Conservation (phyloP, 2,329 filamentous ascomycete genomes). For the Fusarium ramigenum region DNA sequence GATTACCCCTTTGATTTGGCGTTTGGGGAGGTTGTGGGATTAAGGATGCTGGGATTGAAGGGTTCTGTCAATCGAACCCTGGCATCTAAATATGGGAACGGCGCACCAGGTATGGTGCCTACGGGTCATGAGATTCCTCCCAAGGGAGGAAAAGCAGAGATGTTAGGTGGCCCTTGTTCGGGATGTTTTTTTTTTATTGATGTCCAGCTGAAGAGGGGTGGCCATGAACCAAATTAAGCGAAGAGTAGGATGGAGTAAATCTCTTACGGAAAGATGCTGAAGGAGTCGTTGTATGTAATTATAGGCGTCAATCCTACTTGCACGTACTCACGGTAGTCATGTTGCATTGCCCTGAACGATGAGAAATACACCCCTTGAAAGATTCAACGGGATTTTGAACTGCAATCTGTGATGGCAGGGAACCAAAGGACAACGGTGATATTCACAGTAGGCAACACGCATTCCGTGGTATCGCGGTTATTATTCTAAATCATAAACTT, state of each 20-base stretch:
- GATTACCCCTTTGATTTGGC: slow-evolving; percentile 35
- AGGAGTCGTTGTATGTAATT: slow-evolving; percentile 38
- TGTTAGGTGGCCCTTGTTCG: neutral
- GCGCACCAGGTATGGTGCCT: slow-evolving; percentile 24
- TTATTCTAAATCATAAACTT: slow-evolving; percentile 9
- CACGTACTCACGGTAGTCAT: slow-evolving; percentile 23
- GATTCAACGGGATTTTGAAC: neutral
- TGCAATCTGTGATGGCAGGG: neutral
- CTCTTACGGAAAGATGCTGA: neutral
- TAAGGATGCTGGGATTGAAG: slow-evolving; percentile 19
- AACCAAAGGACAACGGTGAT: neutral
- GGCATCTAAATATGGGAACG: slow-evolving; percentile 14
- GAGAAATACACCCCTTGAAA: slow-evolving; percentile 24
- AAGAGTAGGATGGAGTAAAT: slow-evolving; percentile 9
- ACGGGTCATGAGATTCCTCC: slow-evolving; percentile 9
- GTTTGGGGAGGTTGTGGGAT: slow-evolving; percentile 38
- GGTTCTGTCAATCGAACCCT: slow-evolving; percentile 7
- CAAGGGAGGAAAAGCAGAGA: slow-evolving; percentile 12
- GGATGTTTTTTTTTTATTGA: neutral
- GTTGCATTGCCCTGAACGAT: slow-evolving; percentile 26
- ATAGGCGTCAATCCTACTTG: slow-evolving; percentile 27
- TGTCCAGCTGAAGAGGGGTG: neutral
- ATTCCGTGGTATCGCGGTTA: slow-evolving; percentile 1
- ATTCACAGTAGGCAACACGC: neutral
- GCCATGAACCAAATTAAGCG: neutral